These are phyloP conservation scores for Pleurotus djamor DNA, from an alignment of 768 basidiomycete species.

Conservation along the genomic window DNA sequence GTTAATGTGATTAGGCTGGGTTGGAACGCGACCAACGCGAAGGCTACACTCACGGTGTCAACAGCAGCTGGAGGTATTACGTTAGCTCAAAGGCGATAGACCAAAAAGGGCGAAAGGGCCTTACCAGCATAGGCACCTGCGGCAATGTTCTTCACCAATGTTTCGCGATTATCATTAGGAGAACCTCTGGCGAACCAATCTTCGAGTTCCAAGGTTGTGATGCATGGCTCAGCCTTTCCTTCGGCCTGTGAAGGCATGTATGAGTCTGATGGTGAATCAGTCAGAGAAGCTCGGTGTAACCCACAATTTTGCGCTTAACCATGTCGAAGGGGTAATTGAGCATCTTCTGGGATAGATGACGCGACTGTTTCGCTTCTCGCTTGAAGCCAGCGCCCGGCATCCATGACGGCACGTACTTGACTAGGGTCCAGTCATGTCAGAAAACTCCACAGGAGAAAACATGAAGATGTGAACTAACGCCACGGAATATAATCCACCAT, in stretches of 20 bases:
- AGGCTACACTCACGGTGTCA: conserved; percentile 17
- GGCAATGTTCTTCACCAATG: conserved; percentile 21
- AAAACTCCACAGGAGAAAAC: conserved; percentile 1
- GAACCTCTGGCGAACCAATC: conserved; percentile 9
- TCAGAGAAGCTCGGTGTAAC: conserved; percentile 8
- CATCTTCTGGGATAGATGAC: conserved; percentile 28
- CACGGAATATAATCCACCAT: conserved; percentile 15
- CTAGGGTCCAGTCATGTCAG: conserved; percentile 12
- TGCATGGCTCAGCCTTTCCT: conserved; percentile 14
- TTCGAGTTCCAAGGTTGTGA: conserved; percentile 16
- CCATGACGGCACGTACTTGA: conserved; percentile 45
- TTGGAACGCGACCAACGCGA: conserved; percentile 9
- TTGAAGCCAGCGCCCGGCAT: conserved; percentile 47
- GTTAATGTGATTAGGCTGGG: conserved; percentile 6
- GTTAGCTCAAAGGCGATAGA: background rate
- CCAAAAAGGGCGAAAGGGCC: background rate
- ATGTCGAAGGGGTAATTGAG: conserved; percentile 30
- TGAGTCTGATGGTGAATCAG: background rate
- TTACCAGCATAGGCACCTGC: conserved; percentile 20
- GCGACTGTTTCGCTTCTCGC: conserved; percentile 32
- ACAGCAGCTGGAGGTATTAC: background rate
- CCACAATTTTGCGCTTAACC: conserved; percentile 24
- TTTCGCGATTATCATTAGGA: conserved; percentile 13
- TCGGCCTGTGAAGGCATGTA: conserved; percentile 2
- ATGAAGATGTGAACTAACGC: background rate